Percentiles rank a stretch among this genome's conserved stretches.
Conservation (phyloP, 345 rosid genomes). For the Melaleuca quinquenervia region DNA sequence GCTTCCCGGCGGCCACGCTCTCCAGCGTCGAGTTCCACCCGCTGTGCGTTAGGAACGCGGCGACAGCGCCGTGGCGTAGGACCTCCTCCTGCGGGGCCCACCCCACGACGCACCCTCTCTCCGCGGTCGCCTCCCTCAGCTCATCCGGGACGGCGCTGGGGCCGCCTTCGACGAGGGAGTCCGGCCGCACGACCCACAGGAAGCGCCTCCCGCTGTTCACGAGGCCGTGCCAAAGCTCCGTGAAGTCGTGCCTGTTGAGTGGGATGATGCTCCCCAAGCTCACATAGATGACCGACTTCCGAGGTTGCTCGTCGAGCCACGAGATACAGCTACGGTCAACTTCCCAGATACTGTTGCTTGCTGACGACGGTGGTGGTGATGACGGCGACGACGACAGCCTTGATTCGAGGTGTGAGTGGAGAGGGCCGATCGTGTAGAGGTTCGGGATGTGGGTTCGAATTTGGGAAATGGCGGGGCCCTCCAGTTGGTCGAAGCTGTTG, state of each 20-base stretch:
- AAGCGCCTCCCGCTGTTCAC: slow-evolving; percentile 21
- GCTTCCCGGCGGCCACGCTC: slow-evolving; percentile 44
- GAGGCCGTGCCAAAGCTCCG: slow-evolving; percentile 34
- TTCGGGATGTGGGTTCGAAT: slow-evolving; percentile 26
- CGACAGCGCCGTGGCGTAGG: slow-evolving; percentile 31
- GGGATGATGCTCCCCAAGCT: slow-evolving; percentile 33
- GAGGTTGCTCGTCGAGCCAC: slow-evolving; percentile 37
- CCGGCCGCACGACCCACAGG: slow-evolving; percentile 34
- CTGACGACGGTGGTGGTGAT: neutral
- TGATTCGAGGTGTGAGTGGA: slow-evolving; percentile 23
- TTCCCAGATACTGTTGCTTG: slow-evolving; percentile 17
- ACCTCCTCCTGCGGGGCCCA: slow-evolving; percentile 46
- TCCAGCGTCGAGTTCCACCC: slow-evolving; percentile 87
- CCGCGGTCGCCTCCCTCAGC: slow-evolving; percentile 4
- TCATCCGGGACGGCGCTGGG: neutral
- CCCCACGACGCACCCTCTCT: slow-evolving; percentile 8
- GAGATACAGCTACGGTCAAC: slow-evolving; percentile 21
- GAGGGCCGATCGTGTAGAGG: slow-evolving; percentile 48
- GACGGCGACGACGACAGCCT: slow-evolving; percentile 1
- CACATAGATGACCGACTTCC: slow-evolving; percentile 23
- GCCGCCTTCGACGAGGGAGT: neutral
- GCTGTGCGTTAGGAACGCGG: slow-evolving; percentile 56
- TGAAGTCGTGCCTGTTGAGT: slow-evolving; percentile 10
- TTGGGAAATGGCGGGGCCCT: slow-evolving; percentile 28
- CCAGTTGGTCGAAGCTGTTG: slow-evolving; percentile 61